Evolutionary conservation across 2,329 filamentous ascomycete genomes (phyloP).

Genomic region (Penicillium sclerotiorum): DNA sequence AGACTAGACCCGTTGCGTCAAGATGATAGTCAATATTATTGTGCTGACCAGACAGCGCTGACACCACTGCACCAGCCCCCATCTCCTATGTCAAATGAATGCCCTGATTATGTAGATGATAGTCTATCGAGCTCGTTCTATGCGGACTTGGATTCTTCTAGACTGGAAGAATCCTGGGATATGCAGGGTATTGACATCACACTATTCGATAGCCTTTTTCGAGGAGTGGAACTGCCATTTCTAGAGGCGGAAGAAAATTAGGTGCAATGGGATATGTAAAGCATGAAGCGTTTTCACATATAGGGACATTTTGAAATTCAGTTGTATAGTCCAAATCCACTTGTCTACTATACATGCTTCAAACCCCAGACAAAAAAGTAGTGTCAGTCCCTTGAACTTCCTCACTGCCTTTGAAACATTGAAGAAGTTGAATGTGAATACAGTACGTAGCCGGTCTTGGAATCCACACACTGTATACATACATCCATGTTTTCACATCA

Average conservation of each 20-base stretch:
- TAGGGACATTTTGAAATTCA: not conserved
- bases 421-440: too few relatives aligned
- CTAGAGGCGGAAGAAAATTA: not conserved
- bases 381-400: too few relatives aligned
- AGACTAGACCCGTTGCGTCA: not conserved
- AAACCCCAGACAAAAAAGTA: too few relatives aligned
- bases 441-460: too few relatives aligned
- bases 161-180: slow-evolving; percentile 2
- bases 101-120: not conserved
- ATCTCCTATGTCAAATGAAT: not conserved
- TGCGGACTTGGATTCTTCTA: not conserved
- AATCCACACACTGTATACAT: not conserved
- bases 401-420: too few relatives aligned
- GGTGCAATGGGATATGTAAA: not conserved
- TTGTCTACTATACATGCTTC: too few relatives aligned
- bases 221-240: not conserved
- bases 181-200: slow-evolving; percentile 13
- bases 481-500: not conserved
- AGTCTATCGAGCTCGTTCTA: not conserved
- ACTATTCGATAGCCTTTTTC: slow-evolving; percentile 13
- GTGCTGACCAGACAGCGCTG: not conserved
- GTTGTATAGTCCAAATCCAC: not conserved
- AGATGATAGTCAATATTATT: not conserved
- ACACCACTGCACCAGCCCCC: not conserved
- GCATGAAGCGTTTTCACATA: not conserved